Evolutionary conservation across 768 basidiomycete species (phyloP).

Genomic region (Pleurotus salmoneostramineus): DNA sequence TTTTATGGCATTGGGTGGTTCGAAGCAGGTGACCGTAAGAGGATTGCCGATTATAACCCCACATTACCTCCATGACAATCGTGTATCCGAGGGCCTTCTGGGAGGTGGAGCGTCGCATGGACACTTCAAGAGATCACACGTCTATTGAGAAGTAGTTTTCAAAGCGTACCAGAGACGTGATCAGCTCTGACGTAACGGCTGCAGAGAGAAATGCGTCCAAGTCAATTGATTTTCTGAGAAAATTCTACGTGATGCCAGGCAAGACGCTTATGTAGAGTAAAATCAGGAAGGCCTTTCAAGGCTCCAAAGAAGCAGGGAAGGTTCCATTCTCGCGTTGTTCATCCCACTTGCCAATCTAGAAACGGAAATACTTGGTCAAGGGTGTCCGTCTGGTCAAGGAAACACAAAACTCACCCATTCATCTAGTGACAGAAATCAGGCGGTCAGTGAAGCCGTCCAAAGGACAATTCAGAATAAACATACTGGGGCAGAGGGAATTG

Average conservation of each 20-base stretch:
- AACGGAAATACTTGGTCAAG: slow-evolving; percentile 8
- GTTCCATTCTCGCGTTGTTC: slow-evolving; percentile 92
- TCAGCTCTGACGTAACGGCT: too few species aligned
- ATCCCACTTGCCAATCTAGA: slow-evolving; percentile 83
- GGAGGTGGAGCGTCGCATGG: neutral
- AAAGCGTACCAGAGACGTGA: too few species aligned
- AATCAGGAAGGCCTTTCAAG: slow-evolving; percentile 22
- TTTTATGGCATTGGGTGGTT: neutral
- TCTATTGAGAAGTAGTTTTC: neutral
- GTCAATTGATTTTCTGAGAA: slow-evolving; percentile 1
- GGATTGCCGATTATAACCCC: neutral
- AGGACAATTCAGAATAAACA: slow-evolving; percentile 31
- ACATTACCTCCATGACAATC: slow-evolving; percentile 5
- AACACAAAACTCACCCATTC: slow-evolving; percentile 69
- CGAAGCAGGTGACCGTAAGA: neutral
- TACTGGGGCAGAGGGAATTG: slow-evolving; percentile 96
- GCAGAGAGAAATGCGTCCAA: too few species aligned
- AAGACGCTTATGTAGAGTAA: neutral
- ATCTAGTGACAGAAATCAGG: slow-evolving; percentile 40
- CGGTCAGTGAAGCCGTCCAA: slow-evolving; percentile 7
- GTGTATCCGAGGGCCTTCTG: neutral
- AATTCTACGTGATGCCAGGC: neutral
- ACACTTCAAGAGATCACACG: neutral
- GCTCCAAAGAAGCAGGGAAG: slow-evolving; percentile 89
- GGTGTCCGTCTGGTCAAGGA: neutral